phyloP scores from a whole-genome alignment of 805 yeast genomes.

The Metschnikowia dekortorum region DNA sequence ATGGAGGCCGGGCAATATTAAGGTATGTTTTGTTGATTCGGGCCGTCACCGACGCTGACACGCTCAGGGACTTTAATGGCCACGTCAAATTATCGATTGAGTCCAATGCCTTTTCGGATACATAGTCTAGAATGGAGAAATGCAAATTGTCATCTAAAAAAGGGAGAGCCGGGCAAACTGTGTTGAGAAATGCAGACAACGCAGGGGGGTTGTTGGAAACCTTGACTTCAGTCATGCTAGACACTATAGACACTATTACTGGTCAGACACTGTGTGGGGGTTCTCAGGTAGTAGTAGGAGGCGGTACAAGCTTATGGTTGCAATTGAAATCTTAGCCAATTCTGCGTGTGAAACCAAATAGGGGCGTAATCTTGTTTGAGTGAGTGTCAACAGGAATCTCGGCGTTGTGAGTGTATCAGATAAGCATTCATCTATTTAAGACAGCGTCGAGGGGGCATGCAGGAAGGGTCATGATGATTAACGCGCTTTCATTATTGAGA shows the following conservation, averaged over 20 bases:
- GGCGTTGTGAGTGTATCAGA: background rate
- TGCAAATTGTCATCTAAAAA: conserved; percentile 32
- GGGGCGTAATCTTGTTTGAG: background rate
- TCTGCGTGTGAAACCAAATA: background rate
- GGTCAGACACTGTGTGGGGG: background rate
- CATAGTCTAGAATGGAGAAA: conserved; percentile 20
- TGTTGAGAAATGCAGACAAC: conserved; percentile 26
- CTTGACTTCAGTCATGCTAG: conserved; percentile 8
- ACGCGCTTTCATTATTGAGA: background rate
- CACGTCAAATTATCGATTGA: conserved; percentile 17
- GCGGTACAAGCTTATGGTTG: background rate
- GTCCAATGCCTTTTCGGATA: conserved; percentile 6
- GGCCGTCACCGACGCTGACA: conserved; percentile 14
- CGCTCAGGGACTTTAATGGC: conserved; percentile 23
- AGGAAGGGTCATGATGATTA: background rate
- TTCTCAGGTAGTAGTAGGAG: background rate
- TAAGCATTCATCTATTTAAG: background rate
- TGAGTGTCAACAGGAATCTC: background rate
- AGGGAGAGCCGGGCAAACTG: conserved; percentile 36
- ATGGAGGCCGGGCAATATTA: conserved; percentile 36
- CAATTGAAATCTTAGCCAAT: background rate
- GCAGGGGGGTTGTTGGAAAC: conserved; percentile 22
- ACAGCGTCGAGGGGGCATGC: background rate
- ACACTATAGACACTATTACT: background rate
- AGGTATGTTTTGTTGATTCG: conserved; percentile 24